A percentile compares a stretch with the other conserved stretches of the same genome.
Evolutionary conservation across 1,284 basidiomycete genomes (phyloP).

Genomic region (Polyporus tsugae): DNA sequence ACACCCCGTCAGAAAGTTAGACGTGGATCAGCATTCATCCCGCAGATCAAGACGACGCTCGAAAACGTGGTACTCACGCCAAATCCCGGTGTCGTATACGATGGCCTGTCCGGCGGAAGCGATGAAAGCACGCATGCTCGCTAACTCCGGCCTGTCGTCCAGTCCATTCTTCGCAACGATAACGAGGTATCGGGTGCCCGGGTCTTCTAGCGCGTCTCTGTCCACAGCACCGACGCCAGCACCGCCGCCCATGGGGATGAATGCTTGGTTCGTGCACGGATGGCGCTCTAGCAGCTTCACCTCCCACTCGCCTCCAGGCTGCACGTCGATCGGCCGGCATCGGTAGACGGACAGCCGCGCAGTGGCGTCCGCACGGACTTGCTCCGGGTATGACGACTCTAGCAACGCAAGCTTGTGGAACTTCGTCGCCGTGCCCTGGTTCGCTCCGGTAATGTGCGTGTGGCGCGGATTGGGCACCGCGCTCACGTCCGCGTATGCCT

Average conservation of each 20-base stretch:
- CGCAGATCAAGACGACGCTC: slow-evolving; percentile 1
- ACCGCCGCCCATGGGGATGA: slow-evolving; percentile 84
- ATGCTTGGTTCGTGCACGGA: slow-evolving; percentile 84
- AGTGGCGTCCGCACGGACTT: slow-evolving; percentile 53
- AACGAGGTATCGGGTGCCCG: slow-evolving; percentile 75
- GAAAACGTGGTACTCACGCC: slow-evolving; percentile 64
- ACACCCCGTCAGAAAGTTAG: background rate
- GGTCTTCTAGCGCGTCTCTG: slow-evolving; percentile 53
- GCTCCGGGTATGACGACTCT: slow-evolving; percentile 67
- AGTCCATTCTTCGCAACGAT: slow-evolving; percentile 82
- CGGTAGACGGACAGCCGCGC: slow-evolving; percentile 79
- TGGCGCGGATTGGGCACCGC: slow-evolving; percentile 65
- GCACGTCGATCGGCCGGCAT: slow-evolving; percentile 65
- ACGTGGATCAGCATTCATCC: background rate
- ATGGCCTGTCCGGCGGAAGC: slow-evolving; percentile 85
- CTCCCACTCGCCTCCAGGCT: slow-evolving; percentile 55
- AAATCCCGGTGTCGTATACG: slow-evolving; percentile 81
- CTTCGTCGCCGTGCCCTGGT: slow-evolving; percentile 89
- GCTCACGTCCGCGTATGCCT: slow-evolving; percentile 77
- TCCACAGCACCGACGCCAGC: slow-evolving; percentile 38
- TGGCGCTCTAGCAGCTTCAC: slow-evolving; percentile 80
- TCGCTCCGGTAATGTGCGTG: slow-evolving; percentile 80
- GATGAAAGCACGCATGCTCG: slow-evolving; percentile 81
- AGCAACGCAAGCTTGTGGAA: slow-evolving; percentile 87
- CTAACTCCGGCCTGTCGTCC: slow-evolving; percentile 80